Evolutionary conservation across 164 flowering plant species (phyloP).

Genomic region (Hamamelis virginiana): DNA sequence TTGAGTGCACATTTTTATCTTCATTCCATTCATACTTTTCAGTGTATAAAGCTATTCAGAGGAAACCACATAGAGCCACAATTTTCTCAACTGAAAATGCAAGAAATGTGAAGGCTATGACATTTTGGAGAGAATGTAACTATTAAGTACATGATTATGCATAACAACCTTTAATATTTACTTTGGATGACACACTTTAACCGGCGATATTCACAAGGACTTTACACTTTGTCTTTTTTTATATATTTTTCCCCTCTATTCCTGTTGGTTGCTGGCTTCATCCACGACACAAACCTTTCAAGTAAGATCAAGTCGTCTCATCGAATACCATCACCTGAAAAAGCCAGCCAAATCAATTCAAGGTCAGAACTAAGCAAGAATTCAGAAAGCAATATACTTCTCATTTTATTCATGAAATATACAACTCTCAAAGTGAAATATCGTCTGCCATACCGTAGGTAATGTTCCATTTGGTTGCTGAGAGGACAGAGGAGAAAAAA

Average conservation of each 20-base stretch:
- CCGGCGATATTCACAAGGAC: slow-evolving; percentile 39
- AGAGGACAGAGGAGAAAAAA: neutral
- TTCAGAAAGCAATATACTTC: neutral
- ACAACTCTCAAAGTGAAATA: neutral
- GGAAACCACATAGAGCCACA: too few relatives aligned
- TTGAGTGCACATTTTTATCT: too few relatives aligned
- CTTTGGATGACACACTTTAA: slow-evolving; percentile 15
- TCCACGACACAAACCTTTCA: slow-evolving; percentile 24
- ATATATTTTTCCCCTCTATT: neutral
- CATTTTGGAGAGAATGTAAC: slow-evolving; percentile 3
- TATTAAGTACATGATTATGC: slow-evolving; percentile 1
- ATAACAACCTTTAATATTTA: slow-evolving; percentile 19
- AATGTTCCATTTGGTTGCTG: neutral
- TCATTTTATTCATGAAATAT: neutral
- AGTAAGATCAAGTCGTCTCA: slow-evolving; percentile 50
- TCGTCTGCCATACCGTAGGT: neutral
- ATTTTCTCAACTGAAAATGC: neutral
- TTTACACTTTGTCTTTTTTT: slow-evolving; percentile 16
- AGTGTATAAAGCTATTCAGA: neutral
- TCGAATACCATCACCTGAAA: slow-evolving; percentile 61
- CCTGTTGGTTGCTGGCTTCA: slow-evolving; percentile 17
- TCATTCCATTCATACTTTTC: too few relatives aligned
- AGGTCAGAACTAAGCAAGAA: neutral
- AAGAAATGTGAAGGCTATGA: neutral
- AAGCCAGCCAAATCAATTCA: neutral